Evolutionary conservation across 2,329 filamentous ascomycete genomes (phyloP), one percentile per base, ranked within the genome.

Genomic region (Trichoderma afroharzianum): DNA sequence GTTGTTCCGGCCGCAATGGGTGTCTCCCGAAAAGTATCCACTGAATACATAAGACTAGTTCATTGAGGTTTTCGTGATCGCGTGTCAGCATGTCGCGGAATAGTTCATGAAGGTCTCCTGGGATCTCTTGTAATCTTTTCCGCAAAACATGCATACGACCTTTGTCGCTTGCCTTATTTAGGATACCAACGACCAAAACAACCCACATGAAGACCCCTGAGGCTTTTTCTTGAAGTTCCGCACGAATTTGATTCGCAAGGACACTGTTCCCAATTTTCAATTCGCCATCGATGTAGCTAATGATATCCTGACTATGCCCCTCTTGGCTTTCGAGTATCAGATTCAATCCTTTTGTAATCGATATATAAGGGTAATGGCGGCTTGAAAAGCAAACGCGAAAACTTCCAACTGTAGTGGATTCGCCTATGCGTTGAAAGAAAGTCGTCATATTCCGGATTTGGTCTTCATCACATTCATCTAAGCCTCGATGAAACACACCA

Each of bases 21-120:
- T 77, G 73, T 7, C 76, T 78, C 0, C 88, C 80, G 26, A 83
- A 89, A 0, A 90, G 78, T 0, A 91, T 79, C 85, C 85, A 90
- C 21, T 72, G 82, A 0, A 90, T 72, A 39, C 83, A 88, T 0
- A 87, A 72, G 0, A 82, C 70, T 0, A 89, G 73, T 0, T 81
- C 77, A 0, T 84, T 77, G 55, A 77, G 76, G 6, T 86, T 80
- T 0, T 79, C 28, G 0, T 67, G n/a, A 66, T 91, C 87, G 14
- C 86, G 81, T 0, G 72, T 82, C 2, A 90, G 69, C 0, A 90
- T 86, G 18, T 86, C 78, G 3, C 79, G 80, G 72, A 91, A 90
- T 0, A 91, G 74, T 0, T 85, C 79, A 47, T 81, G 75, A 0
- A 91, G 78, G 0, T 80, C 79, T 2, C 12, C 69, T 0, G 85